These are phyloP conservation scores for Alternaria consortialis DNA, from an alignment of 2,329 filamentous ascomycete genomes.

Conservation along the genomic window DNA sequence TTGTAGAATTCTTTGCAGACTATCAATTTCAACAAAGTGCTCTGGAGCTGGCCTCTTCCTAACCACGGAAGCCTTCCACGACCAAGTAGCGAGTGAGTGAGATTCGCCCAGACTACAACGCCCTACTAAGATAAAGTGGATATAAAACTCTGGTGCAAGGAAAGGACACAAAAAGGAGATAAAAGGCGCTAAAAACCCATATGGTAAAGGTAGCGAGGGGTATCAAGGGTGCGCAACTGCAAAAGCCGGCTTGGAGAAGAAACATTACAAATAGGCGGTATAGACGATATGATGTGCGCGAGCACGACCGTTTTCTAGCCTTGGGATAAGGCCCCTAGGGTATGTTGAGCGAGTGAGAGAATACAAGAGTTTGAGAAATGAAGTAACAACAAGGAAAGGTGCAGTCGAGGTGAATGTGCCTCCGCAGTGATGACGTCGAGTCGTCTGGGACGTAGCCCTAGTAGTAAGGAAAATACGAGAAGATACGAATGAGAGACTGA, in stretches of 20 bases:
- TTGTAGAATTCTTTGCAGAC: slow-evolving; percentile 10
- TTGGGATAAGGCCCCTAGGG: slow-evolving; percentile 15
- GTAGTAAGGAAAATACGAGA: not conserved
- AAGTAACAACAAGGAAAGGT: slow-evolving; percentile 6
- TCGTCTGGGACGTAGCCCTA: slow-evolving; percentile 10
- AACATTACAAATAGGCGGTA: slow-evolving; percentile 24
- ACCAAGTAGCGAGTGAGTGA: slow-evolving; percentile 4
- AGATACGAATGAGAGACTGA: not conserved
- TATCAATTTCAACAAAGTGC: slow-evolving; percentile 8
- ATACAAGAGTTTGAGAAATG: not conserved
- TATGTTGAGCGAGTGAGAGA: slow-evolving; percentile 10
- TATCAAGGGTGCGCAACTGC: slow-evolving; percentile 23
- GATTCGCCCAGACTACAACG: not conserved
- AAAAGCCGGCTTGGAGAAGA: slow-evolving; percentile 9
- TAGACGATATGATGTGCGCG: slow-evolving; percentile 22
- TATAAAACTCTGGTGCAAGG: slow-evolving; percentile 57
- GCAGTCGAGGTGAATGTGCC: slow-evolving; percentile 1
- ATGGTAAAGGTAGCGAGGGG: slow-evolving; percentile 14
- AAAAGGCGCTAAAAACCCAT: slow-evolving; percentile 7
- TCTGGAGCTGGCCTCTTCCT: not conserved
- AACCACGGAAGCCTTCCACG: not conserved
- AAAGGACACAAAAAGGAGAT: slow-evolving; percentile 1
- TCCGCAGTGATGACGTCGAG: slow-evolving; percentile 12
- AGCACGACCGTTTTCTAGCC: slow-evolving; percentile 26
- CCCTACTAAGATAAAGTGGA: not conserved